These are phyloP conservation scores for Wickerhamiella spandovensis DNA, from an alignment of 805 yeast species.

Conservation along the genomic window DNA sequence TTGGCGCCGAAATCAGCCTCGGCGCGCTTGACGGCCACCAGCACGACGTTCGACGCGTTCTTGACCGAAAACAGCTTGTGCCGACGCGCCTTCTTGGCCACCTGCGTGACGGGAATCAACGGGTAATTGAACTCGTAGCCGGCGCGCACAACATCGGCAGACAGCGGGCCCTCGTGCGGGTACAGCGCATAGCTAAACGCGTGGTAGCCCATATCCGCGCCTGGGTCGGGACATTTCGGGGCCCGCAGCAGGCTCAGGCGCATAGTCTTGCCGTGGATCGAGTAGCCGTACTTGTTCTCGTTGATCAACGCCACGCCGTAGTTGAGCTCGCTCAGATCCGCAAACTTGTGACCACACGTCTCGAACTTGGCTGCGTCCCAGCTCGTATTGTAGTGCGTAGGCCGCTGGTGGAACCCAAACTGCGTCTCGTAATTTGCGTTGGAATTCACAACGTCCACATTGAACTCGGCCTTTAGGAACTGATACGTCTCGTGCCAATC, in stretches of 20 bases:
- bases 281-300: conserved; percentile 80
- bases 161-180: conserved; percentile 66
- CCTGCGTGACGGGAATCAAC: conserved; percentile 8
- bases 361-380: conserved; percentile 98
- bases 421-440: conserved; percentile 85
- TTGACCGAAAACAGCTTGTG: not conserved
- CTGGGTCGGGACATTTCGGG: conserved; percentile 88
- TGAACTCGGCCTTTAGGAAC: conserved; percentile 89
- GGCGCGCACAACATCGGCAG: conserved; percentile 50
- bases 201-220: conserved; percentile 89
- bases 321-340: conserved; percentile 73
- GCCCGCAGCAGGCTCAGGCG: conserved; percentile 76
- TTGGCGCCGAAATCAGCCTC: conserved; percentile 53
- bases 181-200: conserved; percentile 67
- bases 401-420: conserved; percentile 80
- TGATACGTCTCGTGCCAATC: conserved; percentile 82
- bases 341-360: conserved; percentile 87
- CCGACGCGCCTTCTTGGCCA: too few relatives aligned
- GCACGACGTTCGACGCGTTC: conserved; percentile 29
- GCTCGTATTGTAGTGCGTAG: conserved; percentile 86
- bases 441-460: conserved; percentile 67
- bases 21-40: conserved; percentile 73
- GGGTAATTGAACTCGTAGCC: conserved; percentile 72
- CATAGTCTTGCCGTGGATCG: conserved; percentile 86
- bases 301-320: conserved; percentile 82